Evolutionary conservation across 2,329 filamentous ascomycete genomes (phyloP), one percentile per base, ranked within the genome.

Genomic region (Cladosporium sp.): DNA sequence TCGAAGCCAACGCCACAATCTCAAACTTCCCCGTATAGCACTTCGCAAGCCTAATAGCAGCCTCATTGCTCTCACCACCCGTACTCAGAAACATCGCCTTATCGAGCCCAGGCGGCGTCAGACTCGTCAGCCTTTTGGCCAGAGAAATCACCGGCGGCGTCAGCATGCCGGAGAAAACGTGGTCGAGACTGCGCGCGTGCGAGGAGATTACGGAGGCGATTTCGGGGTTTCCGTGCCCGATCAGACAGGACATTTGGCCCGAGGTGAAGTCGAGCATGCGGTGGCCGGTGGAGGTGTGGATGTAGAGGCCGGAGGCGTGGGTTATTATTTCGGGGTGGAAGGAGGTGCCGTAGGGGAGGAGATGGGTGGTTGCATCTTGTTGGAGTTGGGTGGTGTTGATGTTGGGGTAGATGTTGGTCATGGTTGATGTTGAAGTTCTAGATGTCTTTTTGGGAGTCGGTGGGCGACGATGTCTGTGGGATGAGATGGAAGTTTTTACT

Each of bases 41-140:
- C 56, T 85, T 85, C 2, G 82, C 82, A 55, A 85, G 72, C 49
- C 80, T 78, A 51, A 85, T 81, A 2, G 82, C 82, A 2, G 79
- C 80, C 56, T 86, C 82, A 52, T 67, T 27, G 22, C 22, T 27
- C 22, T 72, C 22, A 2, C 71, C 73, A 1, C 79, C 79, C 0
- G 79, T 83, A 43, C 69, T 78, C 8, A 82, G 68, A 54, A 83
- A 83, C 59, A 82, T 76, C 0, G 78, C 72, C 53, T 78, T 77
- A 52, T 78, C 74, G 0, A 83, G 66, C 0, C 68, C 72, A 0
- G 62, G 57, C 0, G 79, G 79, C 2, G 80, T 69, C 2, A 77
- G 60, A 1, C 63, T 62, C 13, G 72, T 75, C 4, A 83, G 67
- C 1, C 74, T 70, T 55, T 78, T 71, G 0, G 71, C 78, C 0